These are phyloP conservation scores for Penicillium mononematosum DNA, from an alignment of 495 filamentous ascomycete species.

Conservation along the genomic window DNA sequence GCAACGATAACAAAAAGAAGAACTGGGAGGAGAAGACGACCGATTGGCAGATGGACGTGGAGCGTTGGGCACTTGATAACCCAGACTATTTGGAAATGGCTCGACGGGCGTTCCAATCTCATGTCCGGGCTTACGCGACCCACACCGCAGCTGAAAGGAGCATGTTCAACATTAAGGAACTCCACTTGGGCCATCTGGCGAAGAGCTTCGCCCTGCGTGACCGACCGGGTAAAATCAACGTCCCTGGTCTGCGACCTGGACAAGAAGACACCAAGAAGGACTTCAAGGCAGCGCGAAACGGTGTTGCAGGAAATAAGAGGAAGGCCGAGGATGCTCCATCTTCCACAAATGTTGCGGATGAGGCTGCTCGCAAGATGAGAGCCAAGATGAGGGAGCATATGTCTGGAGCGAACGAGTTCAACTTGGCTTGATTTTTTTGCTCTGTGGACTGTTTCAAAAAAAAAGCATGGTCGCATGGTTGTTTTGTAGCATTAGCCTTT, in stretches of 20 bases:
- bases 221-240: constrained; percentile 79
- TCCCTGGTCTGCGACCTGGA: constrained; percentile 56
- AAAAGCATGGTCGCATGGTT: constrained; percentile 26
- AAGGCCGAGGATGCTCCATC: constrained; percentile 43
- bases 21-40: constrained; percentile 71
- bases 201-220: constrained; percentile 91
- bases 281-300: constrained; percentile 44
- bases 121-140: constrained; percentile 92
- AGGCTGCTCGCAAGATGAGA: constrained; percentile 71
- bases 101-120: constrained; percentile 80
- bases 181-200: constrained; percentile 91
- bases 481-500: constrained; percentile 35
- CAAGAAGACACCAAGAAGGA: constrained; percentile 49
- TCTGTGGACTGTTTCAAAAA: constrained; percentile 20
- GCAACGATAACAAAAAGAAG: constrained; percentile 38
- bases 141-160: constrained; percentile 78
- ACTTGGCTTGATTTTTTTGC: constrained; percentile 62
- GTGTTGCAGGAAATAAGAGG: constrained; percentile 38
- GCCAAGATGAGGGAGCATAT: constrained; percentile 78
- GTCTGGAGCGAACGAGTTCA: constrained; percentile 78
- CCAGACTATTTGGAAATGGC: constrained; percentile 66
- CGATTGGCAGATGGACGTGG: constrained; percentile 72
- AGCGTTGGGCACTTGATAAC: constrained; percentile 66
- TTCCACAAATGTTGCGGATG: constrained; percentile 49
- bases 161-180: constrained; percentile 82